phyloP scores from a whole-genome alignment of 1,284 basidiomycete species.

The Tilletiopsis washingtonensis region DNA sequence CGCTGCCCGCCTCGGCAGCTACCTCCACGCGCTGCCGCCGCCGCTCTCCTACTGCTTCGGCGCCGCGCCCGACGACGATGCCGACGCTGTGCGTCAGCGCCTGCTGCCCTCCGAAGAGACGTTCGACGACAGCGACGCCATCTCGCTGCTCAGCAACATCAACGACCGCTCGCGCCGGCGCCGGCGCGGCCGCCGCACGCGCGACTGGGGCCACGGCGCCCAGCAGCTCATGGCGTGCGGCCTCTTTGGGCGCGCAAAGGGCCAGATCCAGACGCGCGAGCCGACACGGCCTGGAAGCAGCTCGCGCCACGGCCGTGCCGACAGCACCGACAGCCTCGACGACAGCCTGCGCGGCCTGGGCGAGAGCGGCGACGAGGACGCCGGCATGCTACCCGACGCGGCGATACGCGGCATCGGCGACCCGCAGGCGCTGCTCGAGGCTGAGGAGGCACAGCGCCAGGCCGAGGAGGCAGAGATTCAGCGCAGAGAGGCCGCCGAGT shows the following conservation, averaged over 20 bases:
- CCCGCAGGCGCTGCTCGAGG: slow-evolving; percentile 25
- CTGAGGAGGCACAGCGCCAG: slow-evolving; percentile 9
- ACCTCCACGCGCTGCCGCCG: too few relatives aligned
- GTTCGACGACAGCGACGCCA: slow-evolving; percentile 36
- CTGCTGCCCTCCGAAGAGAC: neutral
- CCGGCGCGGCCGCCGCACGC: neutral
- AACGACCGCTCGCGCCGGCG: slow-evolving; percentile 15
- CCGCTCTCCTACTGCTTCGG: too few relatives aligned
- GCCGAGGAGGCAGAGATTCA: slow-evolving; percentile 5
- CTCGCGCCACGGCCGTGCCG: slow-evolving; percentile 6
- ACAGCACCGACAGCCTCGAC: slow-evolving; percentile 15
- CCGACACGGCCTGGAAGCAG: neutral
- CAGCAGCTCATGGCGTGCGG: slow-evolving; percentile 10
- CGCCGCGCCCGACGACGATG: neutral
- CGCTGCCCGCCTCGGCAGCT: too few relatives aligned
- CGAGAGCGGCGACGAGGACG: slow-evolving; percentile 22
- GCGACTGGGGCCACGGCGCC: neutral
- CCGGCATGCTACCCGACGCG: slow-evolving; percentile 27
- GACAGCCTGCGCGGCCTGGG: slow-evolving; percentile 9
- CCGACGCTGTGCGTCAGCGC: neutral
- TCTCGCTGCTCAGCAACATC: slow-evolving; percentile 33
- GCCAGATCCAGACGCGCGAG: slow-evolving; percentile 10
- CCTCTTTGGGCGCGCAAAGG: slow-evolving; percentile 10
- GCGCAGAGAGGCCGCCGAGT: slow-evolving; percentile 3
- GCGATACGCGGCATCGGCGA: slow-evolving; percentile 20